Evolutionary conservation across 441 rosid genomes (phyloP), one percentile per base, ranked within the genome.

Genomic region (Dalechampia spathulata): DNA sequence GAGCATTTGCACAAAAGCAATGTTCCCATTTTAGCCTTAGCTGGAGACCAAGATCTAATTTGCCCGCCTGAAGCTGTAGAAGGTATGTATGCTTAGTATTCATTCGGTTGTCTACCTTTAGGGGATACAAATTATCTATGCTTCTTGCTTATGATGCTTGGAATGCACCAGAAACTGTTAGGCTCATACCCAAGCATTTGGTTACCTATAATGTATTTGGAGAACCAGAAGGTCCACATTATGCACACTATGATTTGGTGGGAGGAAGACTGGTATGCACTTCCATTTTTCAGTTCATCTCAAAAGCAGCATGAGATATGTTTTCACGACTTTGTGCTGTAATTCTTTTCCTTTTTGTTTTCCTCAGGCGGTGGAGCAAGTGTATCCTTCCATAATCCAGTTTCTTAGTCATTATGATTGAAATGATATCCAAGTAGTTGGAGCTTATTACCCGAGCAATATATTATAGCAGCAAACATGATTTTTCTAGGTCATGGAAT

Each of bases 31-130:
- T 67, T 91, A 62, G 98, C 98, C 4, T 52, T 88, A 58, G 96
- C 98, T 8, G 98, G 98, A 67, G 95, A 87, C 57, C 68, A 52
- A 63, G 98, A 90, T 79, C 74, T 82, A 59, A 90, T 90, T 61
- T 90, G 98, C 52, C 98, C 98, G 16, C 90, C 92, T 46, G 86
- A 71, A 55, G 96, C 98, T 68, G 98, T 90, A 39, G 82, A 83
- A 61, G 92, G 98, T 85, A 79, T 36, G 59, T 52, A 63, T 43
- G 12, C 25, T 14, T n/a, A n/a, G 19, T 47, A 15, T 28, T 51
- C 10, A 45, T 21, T 38, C 40, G 21, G 19, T 22, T n/a, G 3
- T 45, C 19, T 61, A 27, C 43, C 27, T 52, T 47, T 9, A 41
- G 17, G 42, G 42, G 55, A 36, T 37, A 44, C 28, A 49, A 52